Evolutionary conservation across 306 rosid species (phyloP), one percentile per base, ranked within the genome.

Genomic region (Datisca glomerata): DNA sequence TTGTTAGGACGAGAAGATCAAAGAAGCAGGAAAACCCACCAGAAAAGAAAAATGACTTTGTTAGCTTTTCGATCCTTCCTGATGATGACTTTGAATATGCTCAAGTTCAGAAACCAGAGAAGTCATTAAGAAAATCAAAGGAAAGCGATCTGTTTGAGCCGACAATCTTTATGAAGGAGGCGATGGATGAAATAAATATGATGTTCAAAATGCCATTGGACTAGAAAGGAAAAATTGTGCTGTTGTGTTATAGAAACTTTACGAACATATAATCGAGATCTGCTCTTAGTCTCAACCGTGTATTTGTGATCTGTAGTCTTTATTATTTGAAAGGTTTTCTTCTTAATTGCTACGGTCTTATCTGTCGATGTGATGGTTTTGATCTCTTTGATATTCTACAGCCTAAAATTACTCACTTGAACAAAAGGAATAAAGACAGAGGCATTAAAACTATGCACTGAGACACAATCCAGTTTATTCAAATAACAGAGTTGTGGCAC

Each of bases 151-250:
- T 89, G 45, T 84, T 70, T 57, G 98, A 89, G 72, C 85, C 93
- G 49, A 84, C 95, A 20, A 21, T 80, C 27, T 60, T 54, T 43
- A 89, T 92, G 43, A 84, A 69, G 76, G 81, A 80, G 53, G 98
- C 95, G 50, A 64, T 75, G 74, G 93, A 80, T 40, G 91, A 89
- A 45, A 89, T 89, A 47, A 89, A 84, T 66, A 70, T 77, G 51
- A 68, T 89, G 98, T 89, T 89, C 57, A 78, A 67, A 27, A 68
- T 74, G 95, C 91, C 98, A 15, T 41, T 89, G 68, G 54, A 80
- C 56, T 79, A 75, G 69, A 13, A 0, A 12, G 29, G 20, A 36
- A n/a, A n/a, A n/a, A n/a, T n/a, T 29, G 12, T 29, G 4, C 12
- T 29, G 35, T 29, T 29, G 35, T 29, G 12, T 8, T 29, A 8